Conservation (phyloP, 257 asterid genomes). For the Echium plantagineum region DNA sequence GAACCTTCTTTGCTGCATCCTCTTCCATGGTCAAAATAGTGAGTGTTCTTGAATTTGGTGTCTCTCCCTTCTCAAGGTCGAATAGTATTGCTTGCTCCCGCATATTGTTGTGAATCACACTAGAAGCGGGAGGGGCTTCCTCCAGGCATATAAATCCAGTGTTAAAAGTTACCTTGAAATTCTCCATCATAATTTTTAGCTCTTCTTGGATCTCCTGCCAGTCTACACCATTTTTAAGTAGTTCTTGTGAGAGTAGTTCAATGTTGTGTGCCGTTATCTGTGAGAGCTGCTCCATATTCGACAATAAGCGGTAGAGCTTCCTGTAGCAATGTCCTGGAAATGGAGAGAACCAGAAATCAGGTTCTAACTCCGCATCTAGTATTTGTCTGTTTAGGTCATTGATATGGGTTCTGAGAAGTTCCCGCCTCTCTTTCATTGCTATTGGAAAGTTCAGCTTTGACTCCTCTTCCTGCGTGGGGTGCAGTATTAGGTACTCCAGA, state of each 20-base stretch:
- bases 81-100: slow-evolving; percentile 11
- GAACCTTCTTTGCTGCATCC: slow-evolving; percentile 8
- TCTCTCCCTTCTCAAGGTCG: slow-evolving; percentile 30
- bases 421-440: slow-evolving; percentile 22
- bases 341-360: slow-evolving; percentile 55
- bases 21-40: slow-evolving; percentile 3
- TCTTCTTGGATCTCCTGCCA: slow-evolving; percentile 31
- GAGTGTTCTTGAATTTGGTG: slow-evolving; percentile 2
- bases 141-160: slow-evolving; percentile 18
- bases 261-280: slow-evolving; percentile 24
- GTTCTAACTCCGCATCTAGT: slow-evolving; percentile 49
- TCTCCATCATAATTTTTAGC: slow-evolving; percentile 18
- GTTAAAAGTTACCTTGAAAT: slow-evolving; percentile 22
- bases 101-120: slow-evolving; percentile 1
- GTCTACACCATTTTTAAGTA: slow-evolving; percentile 11
- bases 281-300: slow-evolving; percentile 27
- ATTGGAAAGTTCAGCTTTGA: not conserved
- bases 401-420: slow-evolving; percentile 18
- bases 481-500: slow-evolving; percentile 17
- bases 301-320: slow-evolving; percentile 28
- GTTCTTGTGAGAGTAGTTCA: slow-evolving; percentile 19
- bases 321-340: slow-evolving; percentile 34
- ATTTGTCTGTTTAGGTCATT: slow-evolving; percentile 22
- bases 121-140: slow-evolving; percentile 11
- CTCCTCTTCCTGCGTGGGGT: not conserved